Evolutionary conservation across 1,284 basidiomycete species (phyloP), one percentile per base, ranked within the genome.

Genomic region (Cryptococcus hybrid): DNA sequence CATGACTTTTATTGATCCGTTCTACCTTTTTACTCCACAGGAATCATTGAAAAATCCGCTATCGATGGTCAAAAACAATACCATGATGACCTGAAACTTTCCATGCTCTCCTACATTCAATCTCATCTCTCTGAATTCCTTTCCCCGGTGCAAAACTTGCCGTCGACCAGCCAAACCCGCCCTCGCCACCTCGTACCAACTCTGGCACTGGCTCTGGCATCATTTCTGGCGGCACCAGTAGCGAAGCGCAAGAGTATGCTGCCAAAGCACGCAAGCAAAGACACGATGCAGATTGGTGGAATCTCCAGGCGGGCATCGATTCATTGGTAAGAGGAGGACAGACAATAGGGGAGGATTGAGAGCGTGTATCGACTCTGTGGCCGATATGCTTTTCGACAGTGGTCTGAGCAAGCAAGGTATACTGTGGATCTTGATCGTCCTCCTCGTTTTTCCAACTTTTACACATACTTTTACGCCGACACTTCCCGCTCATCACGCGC

Each of bases 51-150:
- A 71, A 87, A 85, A 66, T 92, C 89, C 0, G 88, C 86, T 5
- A 86, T 97, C 52, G 94, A 97, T n/a, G 95, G 96, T 2, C 95
- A 99, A 73, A 94, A 89, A 77, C 81, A 83, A 52, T 96, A 94
- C 74, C 92, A 97, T 72, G 72, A 77, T 13, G 92, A 92, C 46
- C 83, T 98, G 5, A 91, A 95, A 63, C 84, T 81, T 62, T 87
- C 86, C 5, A 93, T 98, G 86, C 84, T 90, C 35, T 79, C 79
- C 51, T 95, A 98, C 79, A 93, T 98, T 69, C 83, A 88, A 59
- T 86, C 88, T 54, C 92, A 99, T 75, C 84, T 88, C 57, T 84
- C 84, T 60, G 94, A 98, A 78, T 98, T 98, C 77, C 79, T 91
- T 52, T 88, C 90, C 0, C 88, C 58, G 92, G 90, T 8, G 9